A percentile compares a stretch with the other conserved stretches of the same genome.
Conservation (phyloP, 2,329 filamentous ascomycete species). For the Ophiostoma angusticollis region DNA sequence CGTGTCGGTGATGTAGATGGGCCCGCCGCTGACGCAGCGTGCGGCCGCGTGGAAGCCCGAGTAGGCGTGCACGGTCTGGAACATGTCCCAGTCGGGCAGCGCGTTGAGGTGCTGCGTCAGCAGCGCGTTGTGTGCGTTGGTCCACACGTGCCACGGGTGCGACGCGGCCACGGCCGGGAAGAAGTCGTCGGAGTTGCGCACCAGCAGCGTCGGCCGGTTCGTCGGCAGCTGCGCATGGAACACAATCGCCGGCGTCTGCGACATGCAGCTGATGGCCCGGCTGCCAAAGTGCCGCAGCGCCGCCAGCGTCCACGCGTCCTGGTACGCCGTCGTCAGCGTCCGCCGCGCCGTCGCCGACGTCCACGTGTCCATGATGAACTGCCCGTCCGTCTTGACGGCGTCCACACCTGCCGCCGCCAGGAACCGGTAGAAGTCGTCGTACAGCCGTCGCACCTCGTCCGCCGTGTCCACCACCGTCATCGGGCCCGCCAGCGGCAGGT, state of each 20-base stretch:
- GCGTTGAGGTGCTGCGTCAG: constrained; percentile 76
- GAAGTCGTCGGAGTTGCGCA: constrained; percentile 85
- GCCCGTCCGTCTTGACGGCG: constrained; percentile 83
- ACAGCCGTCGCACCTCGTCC: constrained; percentile 65
- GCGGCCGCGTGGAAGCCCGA: constrained; percentile 81
- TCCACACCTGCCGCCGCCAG: constrained; percentile 63
- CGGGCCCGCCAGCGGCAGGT: constrained; percentile 43
- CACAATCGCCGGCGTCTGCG: constrained; percentile 70
- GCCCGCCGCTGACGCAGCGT: constrained; percentile 78
- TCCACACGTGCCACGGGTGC: constrained; percentile 91
- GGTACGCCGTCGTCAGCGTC: constrained; percentile 59
- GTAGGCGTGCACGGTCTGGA: constrained; percentile 53
- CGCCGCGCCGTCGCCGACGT: constrained; percentile 55
- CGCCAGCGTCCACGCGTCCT: constrained; percentile 74
- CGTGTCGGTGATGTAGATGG: constrained; percentile 85
- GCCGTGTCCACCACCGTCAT: constrained; percentile 63
- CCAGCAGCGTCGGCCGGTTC: constrained; percentile 59
- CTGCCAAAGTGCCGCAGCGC: constrained; percentile 65
- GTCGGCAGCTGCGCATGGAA: constrained; percentile 72
- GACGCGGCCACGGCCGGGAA: constrained; percentile 70
- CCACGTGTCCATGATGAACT: constrained; percentile 77
- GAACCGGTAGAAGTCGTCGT: constrained; percentile 84
- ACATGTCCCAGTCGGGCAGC: constrained; percentile 71
- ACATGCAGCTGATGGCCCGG: constrained; percentile 88
- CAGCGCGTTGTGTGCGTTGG: constrained; percentile 80